Percentiles rank a stretch among this genome's conserved stretches.
phyloP scores from a whole-genome alignment of 202 grass and related monocot species.

The Panicum virgatum region DNA sequence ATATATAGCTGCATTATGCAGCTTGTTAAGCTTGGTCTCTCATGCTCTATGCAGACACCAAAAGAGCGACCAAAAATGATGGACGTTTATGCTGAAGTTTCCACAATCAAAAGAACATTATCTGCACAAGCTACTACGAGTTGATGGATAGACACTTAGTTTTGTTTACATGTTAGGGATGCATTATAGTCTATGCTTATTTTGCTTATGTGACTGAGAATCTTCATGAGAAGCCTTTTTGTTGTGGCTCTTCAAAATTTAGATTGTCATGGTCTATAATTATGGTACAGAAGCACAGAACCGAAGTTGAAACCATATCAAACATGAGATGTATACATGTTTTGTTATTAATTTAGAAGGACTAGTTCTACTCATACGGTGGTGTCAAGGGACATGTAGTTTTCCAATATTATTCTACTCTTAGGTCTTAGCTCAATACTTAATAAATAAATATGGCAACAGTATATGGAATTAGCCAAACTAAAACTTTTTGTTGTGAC shows the following conservation, averaged over 20 bases:
- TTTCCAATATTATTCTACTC: too few relatives aligned
- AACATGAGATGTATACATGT: too few relatives aligned
- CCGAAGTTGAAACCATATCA: too few relatives aligned
- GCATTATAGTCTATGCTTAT: neutral
- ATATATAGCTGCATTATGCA: conserved; percentile 6
- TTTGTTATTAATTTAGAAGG: too few relatives aligned
- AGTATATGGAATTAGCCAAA: too few relatives aligned
- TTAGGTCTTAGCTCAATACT: too few relatives aligned
- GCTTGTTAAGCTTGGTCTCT: conserved; percentile 39
- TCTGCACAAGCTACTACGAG: neutral
- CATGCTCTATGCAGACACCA: conserved; percentile 34
- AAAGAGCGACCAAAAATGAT: conserved; percentile 31
- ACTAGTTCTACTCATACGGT: too few relatives aligned
- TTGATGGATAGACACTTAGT: neutral
- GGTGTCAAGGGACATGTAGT: too few relatives aligned
- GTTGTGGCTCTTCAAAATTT: neutral
- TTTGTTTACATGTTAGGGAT: neutral
- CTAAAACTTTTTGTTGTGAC: too few relatives aligned
- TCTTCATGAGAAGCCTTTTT: neutral
- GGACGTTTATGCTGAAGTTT: conserved; percentile 30
- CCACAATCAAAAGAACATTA: neutral
- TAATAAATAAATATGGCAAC: too few relatives aligned
- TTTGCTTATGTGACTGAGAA: neutral
- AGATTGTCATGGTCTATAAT: neutral
- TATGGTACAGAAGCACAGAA: too few relatives aligned